Evolutionary conservation across 768 basidiomycete genomes (phyloP), one percentile per base, ranked within the genome.

Genomic region (Amanita fuliginea): DNA sequence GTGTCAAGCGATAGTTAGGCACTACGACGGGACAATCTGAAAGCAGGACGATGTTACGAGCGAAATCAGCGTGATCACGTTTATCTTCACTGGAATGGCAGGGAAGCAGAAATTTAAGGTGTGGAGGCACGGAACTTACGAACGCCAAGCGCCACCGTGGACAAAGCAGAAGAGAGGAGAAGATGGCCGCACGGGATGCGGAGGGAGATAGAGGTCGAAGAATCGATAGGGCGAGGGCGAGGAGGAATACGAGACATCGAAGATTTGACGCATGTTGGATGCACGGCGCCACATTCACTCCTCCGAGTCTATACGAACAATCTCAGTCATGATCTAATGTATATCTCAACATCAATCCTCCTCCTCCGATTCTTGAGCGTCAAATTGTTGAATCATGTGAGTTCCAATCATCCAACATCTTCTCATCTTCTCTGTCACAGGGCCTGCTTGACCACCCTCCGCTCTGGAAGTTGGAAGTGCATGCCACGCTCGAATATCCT

Each of bases 401-500:
- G 75, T 71, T 32, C 84, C 80, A 37, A 90, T 69, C 49, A 70
- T 61, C 87, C 88, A 81, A 60, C 80, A 80, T 59, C 76, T 83
- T 59, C 72, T 69, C 46, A 84, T 59, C 56, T 81, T 83, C 48
- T 82, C 83, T 28, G 63, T 60, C 33, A 69, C 58, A 18, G 57
- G 53, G 3, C 68, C 69, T 10, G 64, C 53, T 46, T 69, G 71
- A 19, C 69, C 55, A 6, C 69, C 76, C 46, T 69, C 70, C 28
- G 75, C 86, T 59, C 71, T 74, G 24, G 81, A 77, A 42, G 60
- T 67, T 19, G 77, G 73, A 44, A 67, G 71, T 47, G 62, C 68
- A 63, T 93, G 83, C 95, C 95, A 99, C 43, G 68, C 72, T n/a
- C 88, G 79, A 55, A 97, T 84, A 55, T 91, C 84, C 45, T 90